Evolutionary conservation across 192 early-diverging fungal genomes (phyloP), one percentile per base, ranked within the genome.

Genomic region (Phlyctochytrium planicorne): DNA sequence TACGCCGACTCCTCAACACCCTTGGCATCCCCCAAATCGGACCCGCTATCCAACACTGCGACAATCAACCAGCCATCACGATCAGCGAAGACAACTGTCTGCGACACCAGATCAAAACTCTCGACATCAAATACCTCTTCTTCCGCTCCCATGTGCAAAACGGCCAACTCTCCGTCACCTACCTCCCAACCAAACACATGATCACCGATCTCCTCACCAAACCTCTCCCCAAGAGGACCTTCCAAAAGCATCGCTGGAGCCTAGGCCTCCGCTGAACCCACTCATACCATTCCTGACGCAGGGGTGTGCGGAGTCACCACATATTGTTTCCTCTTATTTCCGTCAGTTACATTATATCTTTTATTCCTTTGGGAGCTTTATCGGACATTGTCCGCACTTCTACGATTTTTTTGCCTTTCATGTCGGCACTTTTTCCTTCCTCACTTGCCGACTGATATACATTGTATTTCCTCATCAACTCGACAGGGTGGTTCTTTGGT

Each of bases 191-290:
- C 30, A 34, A 25, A 14, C 30, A 12, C 30, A 62, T 62, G 60
- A 32, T 62, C 20, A 32, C 60, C 30, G 32, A 62, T 34, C 10
- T 36, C 29, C 32, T 62, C 60, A 62, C 60, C 32, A 62, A 62
- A 62, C 14, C 20, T 24, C 55, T 57, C 27, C 10, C 6, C 16
- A 25, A 29, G 55, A 29, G 10, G 25, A 14, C 16, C 6, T 57
- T 57, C 12, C 14, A 57, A 25, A 14, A 14, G 20, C 55, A 57
- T 57, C 55, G 55, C 14, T 6, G 6, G 12, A 14, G 55, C 55
- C 55, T 57, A 4, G 20, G 55, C 20, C 55, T 57, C 20, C 40
- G 40, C n/a, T n/a, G n/a, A n/a, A n/a, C n/a, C n/a, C n/a, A n/a
- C n/a, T n/a, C n/a, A n/a, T n/a, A n/a, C n/a, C n/a, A n/a, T n/a